Base-by-base conservation (phyloP, 805 yeast genomes). In the Ogataea neopini region DNA sequence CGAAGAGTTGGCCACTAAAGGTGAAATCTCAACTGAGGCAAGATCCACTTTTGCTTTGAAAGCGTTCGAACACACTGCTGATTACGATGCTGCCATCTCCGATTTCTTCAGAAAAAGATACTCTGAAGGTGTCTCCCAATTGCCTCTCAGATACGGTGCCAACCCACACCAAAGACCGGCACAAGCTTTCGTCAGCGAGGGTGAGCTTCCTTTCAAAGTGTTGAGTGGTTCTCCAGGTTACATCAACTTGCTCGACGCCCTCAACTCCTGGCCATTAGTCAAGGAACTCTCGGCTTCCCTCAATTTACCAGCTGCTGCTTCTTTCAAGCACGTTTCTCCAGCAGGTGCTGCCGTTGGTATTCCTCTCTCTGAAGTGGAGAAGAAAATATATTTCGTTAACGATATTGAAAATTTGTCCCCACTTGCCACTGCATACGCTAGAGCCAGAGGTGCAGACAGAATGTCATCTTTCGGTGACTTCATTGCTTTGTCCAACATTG, bases 91-190 rank as follows among this genome's bases (percentile, higher is more conserved):
- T 49, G 88, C 96, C 48, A 94, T 94, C 65, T 81, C 97, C 48
- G 99, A 94, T 74, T 94, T 89, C 70, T 94, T 94, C 83, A 84
- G 99, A 77, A 94, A 90, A 75, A 91, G 89, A 73, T 94, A 94
- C 76, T 80, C 96, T 43, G 98, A 92, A 74, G 86, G 84, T 67
- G 75, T 73, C 40, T 80, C 94, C 46, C 98, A 92, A 79, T 77
- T 94, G 70, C 92, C 97, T 23, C 80, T 94, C 63, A 85, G 99
- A 76, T 94, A 94, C 71, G 99, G 99, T 69, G 97, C 96, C 50
- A 94, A 94, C 77, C 99, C 99, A 51, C 98, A 94, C 72, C 99
- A 94, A 77, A 94, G 89, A 73, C 99, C 99, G 42, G 97, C 99
- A 25, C 99, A 94, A 77, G 97, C 98, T 45, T 94, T 72, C 65